Base-by-base conservation (phyloP, 2,329 filamentous ascomycete genomes). In the Chaetothyriales sp. region DNA sequence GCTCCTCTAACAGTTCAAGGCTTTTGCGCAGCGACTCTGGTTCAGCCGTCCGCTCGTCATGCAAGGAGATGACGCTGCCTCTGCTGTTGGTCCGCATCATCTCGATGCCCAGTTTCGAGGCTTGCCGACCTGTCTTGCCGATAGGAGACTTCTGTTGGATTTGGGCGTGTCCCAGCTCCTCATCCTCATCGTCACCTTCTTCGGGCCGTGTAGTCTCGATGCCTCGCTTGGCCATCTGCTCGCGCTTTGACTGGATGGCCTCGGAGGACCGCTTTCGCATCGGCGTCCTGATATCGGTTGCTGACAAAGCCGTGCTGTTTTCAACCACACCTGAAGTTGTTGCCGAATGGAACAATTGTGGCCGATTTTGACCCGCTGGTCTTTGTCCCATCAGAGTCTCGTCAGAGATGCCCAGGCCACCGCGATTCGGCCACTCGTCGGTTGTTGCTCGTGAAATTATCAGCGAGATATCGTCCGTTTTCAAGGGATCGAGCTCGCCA, bases 51-150 rank as follows among this genome's bases (percentile, higher is more conserved):
- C 62, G 36, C 64, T 71, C 69, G 44, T 72, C 70, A 47, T 64
- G 65, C 48, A 66, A 68, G 50, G 69, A 72, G 39, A 72, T 70
- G 28, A 86, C 78, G 62, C 89, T 95, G 47, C 93, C 90, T 60
- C 90, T 84, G 62, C 87, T 95, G 65, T 95, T 94, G 18, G 90
- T 93, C 46, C 90, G 81, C 86, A 95, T 90, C 90, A 96, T 95
- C 66, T 96, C 90, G 47, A 88, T 92, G 1, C 88, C 88, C 1
- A 96, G 77, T 66, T 95, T 95, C 0, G 88, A 95, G 49, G 83
- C 85, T 10, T 84, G 83, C 20, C 85, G 74, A 39, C 74, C 72
- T 15, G 69, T 71, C 39, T 77, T 72, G 43, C 71, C 54, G 60
- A 74, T 58, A 47, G 70, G 70, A 65, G 66, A 83, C 67, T 69